phyloP scores from a whole-genome alignment of 225 moss, liverwort and hornwort species.

The Rhytidiadelphus loreus region DNA sequence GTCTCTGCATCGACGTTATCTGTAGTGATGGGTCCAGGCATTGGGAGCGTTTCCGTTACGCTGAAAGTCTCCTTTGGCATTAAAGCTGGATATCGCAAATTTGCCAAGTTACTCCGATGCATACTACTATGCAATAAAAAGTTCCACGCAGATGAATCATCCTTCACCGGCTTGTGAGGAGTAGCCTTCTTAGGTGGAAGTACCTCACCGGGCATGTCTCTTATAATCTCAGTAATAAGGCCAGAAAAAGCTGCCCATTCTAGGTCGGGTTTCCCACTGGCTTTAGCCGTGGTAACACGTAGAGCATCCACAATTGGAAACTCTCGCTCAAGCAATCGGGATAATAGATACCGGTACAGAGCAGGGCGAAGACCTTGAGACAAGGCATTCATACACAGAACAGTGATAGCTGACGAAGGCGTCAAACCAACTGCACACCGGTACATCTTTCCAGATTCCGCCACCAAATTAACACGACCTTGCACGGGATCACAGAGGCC shows the following conservation, averaged over 20 bases:
- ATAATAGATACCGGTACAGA: constrained; percentile 68
- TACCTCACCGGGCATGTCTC: constrained; percentile 82
- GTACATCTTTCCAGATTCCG: constrained; percentile 80
- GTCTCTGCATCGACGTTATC: constrained; percentile 59
- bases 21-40: constrained; percentile 40
- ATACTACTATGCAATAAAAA: constrained; percentile 73
- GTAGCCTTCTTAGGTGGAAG: constrained; percentile 22
- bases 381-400: constrained; percentile 72
- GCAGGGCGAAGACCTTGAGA: constrained; percentile 92
- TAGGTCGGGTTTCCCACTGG: constrained; percentile 73
- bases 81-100: constrained; percentile 58
- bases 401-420: constrained; percentile 72
- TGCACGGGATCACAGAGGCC: constrained; percentile 72
- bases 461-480: constrained; percentile 71
- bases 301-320: constrained; percentile 53
- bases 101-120: constrained; percentile 76
- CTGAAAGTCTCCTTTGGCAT: constrained; percentile 37
- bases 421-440: constrained; percentile 71
- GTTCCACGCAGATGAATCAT: constrained; percentile 60
- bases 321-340: constrained; percentile 79
- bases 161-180: constrained; percentile 24
- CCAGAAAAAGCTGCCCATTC: constrained; percentile 87
- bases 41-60: constrained; percentile 39
- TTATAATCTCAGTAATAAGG: constrained; percentile 76
- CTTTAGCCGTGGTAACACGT: constrained; percentile 48